Evolutionary conservation across 176 grass and related monocot species (phyloP), one percentile per base, ranked within the genome.

Genomic region (Zea mays): DNA sequence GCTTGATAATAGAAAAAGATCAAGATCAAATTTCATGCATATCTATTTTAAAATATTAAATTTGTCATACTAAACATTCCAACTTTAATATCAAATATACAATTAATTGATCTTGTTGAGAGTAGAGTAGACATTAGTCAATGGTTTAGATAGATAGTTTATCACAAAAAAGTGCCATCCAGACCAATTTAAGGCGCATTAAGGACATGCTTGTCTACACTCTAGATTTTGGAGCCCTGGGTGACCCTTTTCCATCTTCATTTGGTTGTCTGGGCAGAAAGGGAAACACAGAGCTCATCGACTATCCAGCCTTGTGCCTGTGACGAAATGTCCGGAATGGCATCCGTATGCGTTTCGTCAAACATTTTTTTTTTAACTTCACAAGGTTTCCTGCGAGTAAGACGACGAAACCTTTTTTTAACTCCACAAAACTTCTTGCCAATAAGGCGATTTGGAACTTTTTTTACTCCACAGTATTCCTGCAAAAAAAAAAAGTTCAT

Each of bases 231-330:
- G 70, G 16, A 49, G 27, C 77, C 33, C 15, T 65, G 0, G 40
- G 63, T 60, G 51, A 75, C 43, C n/a, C 11, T 7, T 43, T 35
- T 48, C 16, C 65, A 7, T 66, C 12, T 51, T 47, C 76, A 1
- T 15, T 59, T 40, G 40, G n/a, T 10, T 65, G 21, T 9, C 56
- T 85, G 40, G 7, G 13, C 54, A 12, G 48, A 67, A 48, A 10
- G 64, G 52, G 70, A n/a, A 64, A 65, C 77, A 76, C 33, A 17
- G 13, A 50, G 48, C 77, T 75, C 33, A 68, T 72, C 71, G n/a
- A 60, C 51, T 46, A 38, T 80, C 50, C 51, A 58, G 19, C 37
- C 5, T 38, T 61, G 51, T 70, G 65, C 41, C 51, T 3, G 6
- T 27, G 66, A 59, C 10, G 9, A 69, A 50, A 72, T 7, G 27